Evolutionary conservation across 371 early-diverging fungal species (phyloP), one percentile per base, ranked within the genome.

Genomic region (Mortierella sp.): DNA sequence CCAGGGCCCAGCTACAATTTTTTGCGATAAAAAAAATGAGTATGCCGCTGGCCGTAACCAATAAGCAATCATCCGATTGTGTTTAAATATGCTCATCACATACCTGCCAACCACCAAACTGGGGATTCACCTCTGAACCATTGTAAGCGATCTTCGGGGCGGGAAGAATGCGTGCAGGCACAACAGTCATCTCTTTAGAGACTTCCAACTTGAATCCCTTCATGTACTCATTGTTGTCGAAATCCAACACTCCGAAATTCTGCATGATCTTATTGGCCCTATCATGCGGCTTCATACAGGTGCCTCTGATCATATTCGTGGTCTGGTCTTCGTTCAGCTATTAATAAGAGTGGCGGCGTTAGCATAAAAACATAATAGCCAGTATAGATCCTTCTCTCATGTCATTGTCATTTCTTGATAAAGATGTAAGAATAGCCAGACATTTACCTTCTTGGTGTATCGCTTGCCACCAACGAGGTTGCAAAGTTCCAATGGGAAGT

Each of bases 401-500:
- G 13, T 2, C 10, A 43, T 36, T 36, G 36, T 13, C 43, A 3
- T 13, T 50, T 50, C 6, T 5, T 7, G 19, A n/a, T 50, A 16
- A 16, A 55, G 9, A 24, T 22, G 8, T 19, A 52, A n/a, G 22
- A 52, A 36, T 28, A 19, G 13, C 11, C 22, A 16, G 28, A 55
- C 4, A 1, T 55, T 53, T 65, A 75, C 81, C 60, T 90, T 90
- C 69, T 88, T 81, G 70, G 84, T 76, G 78, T 89, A 91, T 38
- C 91, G 85, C 83, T 90, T 92, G 66, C 93, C 93, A 28, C 86
- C 83, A 21, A 86, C 86, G 40, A 95, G 80, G 48, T 87, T 87
- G 83, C 95, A 94, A 41, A 93, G 86, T 73, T 95, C 96, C 60
- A 92, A 83, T 16, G 96, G 96, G 63, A 95, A 84, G 69, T 84